Percentiles rank a stretch among this genome's conserved stretches.
Evolutionary conservation across 2,329 filamentous ascomycete genomes (phyloP).

Genomic region (Pleurostoma richardsiae): DNA sequence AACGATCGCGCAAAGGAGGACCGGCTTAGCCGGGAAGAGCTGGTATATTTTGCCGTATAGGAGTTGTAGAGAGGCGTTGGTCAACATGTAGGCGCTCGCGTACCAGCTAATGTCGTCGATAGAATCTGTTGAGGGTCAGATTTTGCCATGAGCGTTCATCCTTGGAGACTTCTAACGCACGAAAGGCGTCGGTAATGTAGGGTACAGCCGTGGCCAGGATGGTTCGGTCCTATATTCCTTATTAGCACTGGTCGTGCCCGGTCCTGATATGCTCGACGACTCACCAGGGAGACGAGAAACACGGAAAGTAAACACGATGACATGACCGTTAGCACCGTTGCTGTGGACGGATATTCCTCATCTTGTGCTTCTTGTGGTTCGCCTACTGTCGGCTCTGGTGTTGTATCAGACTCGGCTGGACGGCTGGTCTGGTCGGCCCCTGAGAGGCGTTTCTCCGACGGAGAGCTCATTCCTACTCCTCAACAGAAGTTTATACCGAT

Average conservation of each 20-base stretch:
- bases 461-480: too few relatives aligned
- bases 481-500: too few relatives aligned
- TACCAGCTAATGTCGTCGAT: constrained; percentile 2
- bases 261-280: neutral
- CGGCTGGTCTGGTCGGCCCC: too few relatives aligned
- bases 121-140: neutral
- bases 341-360: neutral
- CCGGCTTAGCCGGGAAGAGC: neutral
- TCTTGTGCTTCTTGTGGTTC: neutral
- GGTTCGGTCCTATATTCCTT: constrained; percentile 1
- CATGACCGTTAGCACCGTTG: neutral
- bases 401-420: too few relatives aligned
- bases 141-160: neutral
- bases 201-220: constrained; percentile 33
- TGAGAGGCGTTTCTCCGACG: too few relatives aligned
- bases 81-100: neutral
- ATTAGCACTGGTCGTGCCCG: too few relatives aligned
- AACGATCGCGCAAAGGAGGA: neutral
- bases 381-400: too few relatives aligned
- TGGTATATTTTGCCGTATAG: neutral
- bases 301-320: neutral
- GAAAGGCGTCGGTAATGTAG: constrained; percentile 29
- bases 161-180: neutral
- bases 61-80: neutral
- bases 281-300: neutral